phyloP scores from a whole-genome alignment of 768 basidiomycete genomes.

The Psilocybe azurescens region DNA sequence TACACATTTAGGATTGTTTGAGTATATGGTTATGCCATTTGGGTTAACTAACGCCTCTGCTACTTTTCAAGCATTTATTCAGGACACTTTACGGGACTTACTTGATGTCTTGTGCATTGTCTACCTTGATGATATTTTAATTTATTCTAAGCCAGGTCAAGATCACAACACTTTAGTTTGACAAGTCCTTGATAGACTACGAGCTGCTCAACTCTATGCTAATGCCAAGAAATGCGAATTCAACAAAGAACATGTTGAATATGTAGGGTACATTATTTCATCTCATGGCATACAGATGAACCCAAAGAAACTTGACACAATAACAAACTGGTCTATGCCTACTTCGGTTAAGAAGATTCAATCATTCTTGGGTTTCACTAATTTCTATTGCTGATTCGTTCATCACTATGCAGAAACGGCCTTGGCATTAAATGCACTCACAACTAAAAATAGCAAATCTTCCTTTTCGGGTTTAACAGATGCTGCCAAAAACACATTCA shows the following conservation, averaged over 20 bases:
- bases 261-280: conserved; percentile 44
- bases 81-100: neutral
- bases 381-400: conserved; percentile 51
- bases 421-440: conserved; percentile 31
- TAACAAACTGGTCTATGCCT: conserved; percentile 40
- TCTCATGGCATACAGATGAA: conserved; percentile 36
- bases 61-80: neutral
- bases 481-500: conserved; percentile 25
- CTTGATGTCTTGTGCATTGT: neutral
- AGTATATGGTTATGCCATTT: neutral
- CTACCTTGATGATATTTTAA: neutral
- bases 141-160: neutral
- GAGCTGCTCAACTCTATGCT: conserved; percentile 20
- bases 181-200: neutral
- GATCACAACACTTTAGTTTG: neutral
- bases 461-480: conserved; percentile 11
- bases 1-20: neutral
- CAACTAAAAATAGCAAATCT: conserved; percentile 19
- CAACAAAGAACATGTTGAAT: conserved; percentile 39
- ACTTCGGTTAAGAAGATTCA: conserved; percentile 32
- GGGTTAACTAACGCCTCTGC: neutral
- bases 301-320: no score
- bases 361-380: conserved; percentile 48
- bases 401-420: conserved; percentile 37
- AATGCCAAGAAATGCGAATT: conserved; percentile 44